A percentile compares a stretch with the other conserved stretches of the same genome.
phyloP scores from a whole-genome alignment of 371 early-diverging fungal species.

The Actinomortierella wolfii region DNA sequence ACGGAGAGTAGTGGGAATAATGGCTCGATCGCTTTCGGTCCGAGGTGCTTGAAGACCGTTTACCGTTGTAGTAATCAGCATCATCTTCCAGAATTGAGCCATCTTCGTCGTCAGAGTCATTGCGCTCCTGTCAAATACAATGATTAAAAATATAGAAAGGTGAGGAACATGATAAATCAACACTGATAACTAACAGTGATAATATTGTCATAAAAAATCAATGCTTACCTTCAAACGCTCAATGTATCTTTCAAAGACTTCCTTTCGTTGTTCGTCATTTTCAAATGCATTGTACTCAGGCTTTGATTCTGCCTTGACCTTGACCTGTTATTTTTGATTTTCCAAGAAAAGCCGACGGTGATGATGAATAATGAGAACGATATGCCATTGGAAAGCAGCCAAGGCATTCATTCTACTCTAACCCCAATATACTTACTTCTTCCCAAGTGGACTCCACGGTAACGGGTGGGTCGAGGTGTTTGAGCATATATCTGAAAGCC shows the following conservation, averaged over 20 bases:
- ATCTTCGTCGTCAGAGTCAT: slow-evolving; percentile 45
- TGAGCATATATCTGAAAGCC: slow-evolving; percentile 72
- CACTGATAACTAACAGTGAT: too few relatives aligned
- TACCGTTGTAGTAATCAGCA: slow-evolving; percentile 25
- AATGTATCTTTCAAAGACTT: slow-evolving; percentile 78
- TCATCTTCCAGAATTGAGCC: slow-evolving; percentile 46
- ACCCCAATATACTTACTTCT: slow-evolving; percentile 49
- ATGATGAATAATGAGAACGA: not conserved
- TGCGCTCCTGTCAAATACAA: slow-evolving; percentile 16
- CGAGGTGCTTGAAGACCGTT: not conserved
- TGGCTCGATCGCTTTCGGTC: slow-evolving; percentile 8
- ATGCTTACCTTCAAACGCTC: slow-evolving; percentile 63
- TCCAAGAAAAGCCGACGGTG: not conserved
- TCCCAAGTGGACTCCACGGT: slow-evolving; percentile 71
- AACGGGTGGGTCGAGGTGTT: slow-evolving; percentile 66
- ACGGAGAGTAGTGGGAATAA: not conserved
- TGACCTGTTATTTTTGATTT: slow-evolving; percentile 14
- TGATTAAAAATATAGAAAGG: not conserved
- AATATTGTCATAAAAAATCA: not conserved
- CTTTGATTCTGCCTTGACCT: slow-evolving; percentile 49
- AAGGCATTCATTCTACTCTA: slow-evolving; percentile 1
- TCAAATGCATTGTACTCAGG: slow-evolving; percentile 66
- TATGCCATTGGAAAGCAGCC: not conserved
- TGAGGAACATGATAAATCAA: not conserved
- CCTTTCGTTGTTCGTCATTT: slow-evolving; percentile 64